Conservation (phyloP, 202 grass and related monocot species). For the Schoenoplectus triqueter region DNA sequence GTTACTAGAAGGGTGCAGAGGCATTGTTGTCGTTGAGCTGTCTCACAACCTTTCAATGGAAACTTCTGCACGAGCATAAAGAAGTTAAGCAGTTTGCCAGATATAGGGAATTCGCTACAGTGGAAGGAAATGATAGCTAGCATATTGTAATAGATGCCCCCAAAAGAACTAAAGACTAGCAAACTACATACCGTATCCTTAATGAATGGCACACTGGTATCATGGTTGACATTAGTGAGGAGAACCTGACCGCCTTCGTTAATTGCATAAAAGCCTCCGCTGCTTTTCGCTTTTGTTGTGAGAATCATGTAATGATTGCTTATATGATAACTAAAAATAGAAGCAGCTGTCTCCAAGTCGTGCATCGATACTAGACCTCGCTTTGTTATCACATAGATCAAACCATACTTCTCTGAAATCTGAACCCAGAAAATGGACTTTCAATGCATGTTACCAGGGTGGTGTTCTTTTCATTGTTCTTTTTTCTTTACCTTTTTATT, state of each 20-base stretch:
- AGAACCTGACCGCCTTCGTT: slow-evolving; percentile 4
- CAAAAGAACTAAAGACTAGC: not conserved
- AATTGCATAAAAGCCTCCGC: not conserved
- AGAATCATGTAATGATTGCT: not conserved
- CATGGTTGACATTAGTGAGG: not conserved
- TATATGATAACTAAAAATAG: not conserved
- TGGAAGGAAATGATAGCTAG: too few species aligned
- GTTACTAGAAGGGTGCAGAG: too few species aligned
- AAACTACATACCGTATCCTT: not conserved
- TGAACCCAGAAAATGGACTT: not conserved
- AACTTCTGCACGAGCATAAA: too few species aligned
- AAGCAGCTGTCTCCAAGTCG: not conserved
- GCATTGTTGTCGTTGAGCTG: too few species aligned
- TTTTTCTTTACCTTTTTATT: too few species aligned
- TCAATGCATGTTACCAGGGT: too few species aligned
- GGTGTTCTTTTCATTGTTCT: too few species aligned
- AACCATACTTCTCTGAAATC: not conserved
- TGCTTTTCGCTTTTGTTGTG: not conserved
- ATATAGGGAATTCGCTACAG: too few species aligned
- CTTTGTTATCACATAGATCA: not conserved
- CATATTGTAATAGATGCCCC: too few species aligned
- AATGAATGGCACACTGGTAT: not conserved
- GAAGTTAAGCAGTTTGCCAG: too few species aligned
- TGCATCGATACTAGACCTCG: not conserved
- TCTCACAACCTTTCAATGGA: too few species aligned